These are phyloP conservation scores for Stephanodiscus minutulus DNA, from an alignment of 108 stramenopile genomes.

Conservation along the genomic window DNA sequence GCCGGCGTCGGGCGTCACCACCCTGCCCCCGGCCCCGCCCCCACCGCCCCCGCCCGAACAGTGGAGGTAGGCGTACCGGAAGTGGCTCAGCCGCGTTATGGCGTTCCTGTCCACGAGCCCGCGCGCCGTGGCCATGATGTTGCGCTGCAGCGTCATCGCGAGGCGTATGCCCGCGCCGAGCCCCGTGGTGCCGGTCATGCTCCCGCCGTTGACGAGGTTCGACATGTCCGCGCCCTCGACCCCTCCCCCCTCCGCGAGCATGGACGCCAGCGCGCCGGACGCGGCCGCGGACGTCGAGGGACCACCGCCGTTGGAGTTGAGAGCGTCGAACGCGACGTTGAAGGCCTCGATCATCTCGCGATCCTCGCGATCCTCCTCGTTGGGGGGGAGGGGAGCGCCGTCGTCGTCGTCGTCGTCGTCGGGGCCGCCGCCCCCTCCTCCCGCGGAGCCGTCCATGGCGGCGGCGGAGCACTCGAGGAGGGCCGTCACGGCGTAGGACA, in stretches of 20 bases:
- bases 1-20: slow-evolving; percentile 39
- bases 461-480: slow-evolving; percentile 69
- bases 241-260: slow-evolving; percentile 22
- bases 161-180: slow-evolving; percentile 79
- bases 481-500: slow-evolving; percentile 84
- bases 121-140: slow-evolving; percentile 70
- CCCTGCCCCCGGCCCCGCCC: slow-evolving; percentile 26
- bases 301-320: slow-evolving; percentile 56
- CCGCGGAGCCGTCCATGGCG: slow-evolving; percentile 42
- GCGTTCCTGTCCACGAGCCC: slow-evolving; percentile 75
- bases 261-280: slow-evolving; percentile 22
- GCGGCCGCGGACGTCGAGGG: slow-evolving; percentile 35
- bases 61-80: slow-evolving; percentile 86
- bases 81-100: slow-evolving; percentile 80
- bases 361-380: slow-evolving; percentile 54
- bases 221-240: slow-evolving; percentile 63
- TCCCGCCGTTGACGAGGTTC: slow-evolving; percentile 82
- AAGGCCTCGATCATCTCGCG: slow-evolving; percentile 59
- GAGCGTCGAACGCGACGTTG: slow-evolving; percentile 80
- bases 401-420: slow-evolving; percentile 29
- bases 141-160: slow-evolving; percentile 74
- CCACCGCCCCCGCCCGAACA: slow-evolving; percentile 53
- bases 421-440: neutral
- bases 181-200: slow-evolving; percentile 66
- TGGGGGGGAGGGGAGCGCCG: neutral